Percentiles rank a stretch among this genome's conserved stretches.
Conservation (phyloP, 805 yeast species). For the Saccharomycopsis sp. region DNA sequence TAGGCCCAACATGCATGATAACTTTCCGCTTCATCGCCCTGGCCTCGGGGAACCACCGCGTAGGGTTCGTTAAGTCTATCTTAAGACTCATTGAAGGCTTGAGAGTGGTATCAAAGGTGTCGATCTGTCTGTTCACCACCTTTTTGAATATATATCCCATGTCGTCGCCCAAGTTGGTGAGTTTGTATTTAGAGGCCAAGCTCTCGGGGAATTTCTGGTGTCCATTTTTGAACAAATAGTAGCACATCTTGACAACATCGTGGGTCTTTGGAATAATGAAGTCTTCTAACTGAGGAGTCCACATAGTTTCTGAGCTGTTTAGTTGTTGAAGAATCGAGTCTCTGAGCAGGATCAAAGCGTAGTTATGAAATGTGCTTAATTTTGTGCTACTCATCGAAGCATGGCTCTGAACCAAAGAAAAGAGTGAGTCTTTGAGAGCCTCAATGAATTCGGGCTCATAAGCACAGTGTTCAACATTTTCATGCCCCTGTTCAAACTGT, state of each 20-base stretch:
- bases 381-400: neutral
- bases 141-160: neutral
- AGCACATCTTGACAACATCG: neutral
- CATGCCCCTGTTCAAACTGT: neutral
- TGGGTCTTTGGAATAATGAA: neutral
- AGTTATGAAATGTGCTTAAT: neutral
- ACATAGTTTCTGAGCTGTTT: neutral
- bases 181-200: neutral
- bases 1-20: conserved; percentile 95
- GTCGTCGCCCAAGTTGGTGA: neutral
- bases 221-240: neutral
- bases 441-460: neutral
- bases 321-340: neutral
- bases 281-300: neutral
- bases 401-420: neutral
- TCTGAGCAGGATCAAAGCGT: neutral
- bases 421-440: neutral
- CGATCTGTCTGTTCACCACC: neutral
- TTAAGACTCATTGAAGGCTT: conserved; percentile 13
- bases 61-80: conserved; percentile 50
- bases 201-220: neutral
- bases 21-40: conserved; percentile 71
- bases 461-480: neutral
- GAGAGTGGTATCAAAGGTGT: neutral
- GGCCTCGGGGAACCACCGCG: conserved; percentile 81